These are phyloP conservation scores for Leccinum olivaceopallidum DNA, from an alignment of 768 basidiomycete species.

Conservation along the genomic window DNA sequence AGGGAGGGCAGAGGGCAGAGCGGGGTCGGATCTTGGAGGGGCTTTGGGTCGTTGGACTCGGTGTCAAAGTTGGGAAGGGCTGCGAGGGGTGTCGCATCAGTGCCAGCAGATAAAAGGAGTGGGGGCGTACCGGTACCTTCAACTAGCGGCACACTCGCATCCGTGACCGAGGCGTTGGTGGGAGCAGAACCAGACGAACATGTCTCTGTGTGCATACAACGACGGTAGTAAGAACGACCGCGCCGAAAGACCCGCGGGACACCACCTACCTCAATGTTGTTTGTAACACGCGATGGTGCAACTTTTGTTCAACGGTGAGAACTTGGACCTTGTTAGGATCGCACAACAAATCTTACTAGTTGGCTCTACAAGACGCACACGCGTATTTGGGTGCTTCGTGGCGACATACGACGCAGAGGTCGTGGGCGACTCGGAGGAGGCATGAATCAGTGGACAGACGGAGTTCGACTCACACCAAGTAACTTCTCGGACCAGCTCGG, in stretches of 20 bases:
- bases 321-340: no score
- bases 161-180: no score
- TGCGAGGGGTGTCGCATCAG: background rate
- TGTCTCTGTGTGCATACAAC: background rate
- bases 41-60: no score
- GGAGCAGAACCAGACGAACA: background rate
- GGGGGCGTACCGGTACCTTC: background rate
- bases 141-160: background rate
- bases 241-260: no score
- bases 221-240: background rate
- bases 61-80: background rate
- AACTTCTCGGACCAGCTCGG: no score
- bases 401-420: slow-evolving; percentile 1
- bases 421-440: background rate
- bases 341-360: slow-evolving; percentile 3
- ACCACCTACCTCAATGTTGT: slow-evolving; percentile 61
- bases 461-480: no score
- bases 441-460: background rate
- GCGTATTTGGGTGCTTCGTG: slow-evolving; percentile 7
- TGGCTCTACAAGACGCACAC: slow-evolving; percentile 3
- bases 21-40: no score
- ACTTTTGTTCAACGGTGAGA: slow-evolving; percentile 27
- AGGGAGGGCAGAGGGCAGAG: no score
- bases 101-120: background rate
- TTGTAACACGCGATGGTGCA: slow-evolving; percentile 83